Evolutionary conservation across 768 basidiomycete species (phyloP).

Genomic region (Butyriboletus loyo): DNA sequence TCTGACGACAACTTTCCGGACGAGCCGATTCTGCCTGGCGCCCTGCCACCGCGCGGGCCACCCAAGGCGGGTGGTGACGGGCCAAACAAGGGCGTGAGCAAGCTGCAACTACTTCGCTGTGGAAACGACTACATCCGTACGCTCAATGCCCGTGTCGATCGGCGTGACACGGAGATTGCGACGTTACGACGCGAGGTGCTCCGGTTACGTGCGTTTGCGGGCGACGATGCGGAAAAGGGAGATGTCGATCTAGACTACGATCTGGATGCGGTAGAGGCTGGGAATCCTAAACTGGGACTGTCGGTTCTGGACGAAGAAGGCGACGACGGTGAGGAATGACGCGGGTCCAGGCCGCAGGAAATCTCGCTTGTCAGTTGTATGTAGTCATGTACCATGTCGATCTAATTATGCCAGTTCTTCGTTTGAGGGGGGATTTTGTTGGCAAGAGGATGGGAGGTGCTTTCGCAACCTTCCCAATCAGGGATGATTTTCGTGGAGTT

Average conservation of each 20-base stretch:
- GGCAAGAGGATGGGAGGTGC: neutral
- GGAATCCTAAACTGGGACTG: conserved; percentile 18
- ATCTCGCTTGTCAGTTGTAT: conserved; percentile 1
- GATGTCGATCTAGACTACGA: conserved; percentile 30
- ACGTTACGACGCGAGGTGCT: conserved; percentile 63
- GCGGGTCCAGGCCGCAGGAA: neutral
- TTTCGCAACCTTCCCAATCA: conserved; percentile 9
- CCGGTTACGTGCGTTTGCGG: conserved; percentile 45
- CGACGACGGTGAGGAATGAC: conserved; percentile 31
- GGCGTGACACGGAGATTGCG: conserved; percentile 76
- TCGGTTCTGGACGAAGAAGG: conserved; percentile 31
- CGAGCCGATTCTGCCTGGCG: conserved; percentile 80
- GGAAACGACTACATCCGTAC: conserved; percentile 85
- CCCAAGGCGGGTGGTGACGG: conserved; percentile 83
- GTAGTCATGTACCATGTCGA: conserved; percentile 7
- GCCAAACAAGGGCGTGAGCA: conserved; percentile 94
- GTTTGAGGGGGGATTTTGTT: neutral
- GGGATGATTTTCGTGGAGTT: conserved; percentile 25
- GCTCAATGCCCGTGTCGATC: conserved; percentile 72
- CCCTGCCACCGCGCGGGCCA: conserved; percentile 85
- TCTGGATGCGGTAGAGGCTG: conserved; percentile 29
- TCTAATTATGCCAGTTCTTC: conserved; percentile 4
- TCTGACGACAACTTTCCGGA: conserved; percentile 67
- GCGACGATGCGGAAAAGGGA: conserved; percentile 20
- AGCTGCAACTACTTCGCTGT: conserved; percentile 86